These are phyloP conservation scores for Sporothrix curviconia DNA, from an alignment of 2,329 filamentous ascomycete species.

Conservation along the genomic window DNA sequence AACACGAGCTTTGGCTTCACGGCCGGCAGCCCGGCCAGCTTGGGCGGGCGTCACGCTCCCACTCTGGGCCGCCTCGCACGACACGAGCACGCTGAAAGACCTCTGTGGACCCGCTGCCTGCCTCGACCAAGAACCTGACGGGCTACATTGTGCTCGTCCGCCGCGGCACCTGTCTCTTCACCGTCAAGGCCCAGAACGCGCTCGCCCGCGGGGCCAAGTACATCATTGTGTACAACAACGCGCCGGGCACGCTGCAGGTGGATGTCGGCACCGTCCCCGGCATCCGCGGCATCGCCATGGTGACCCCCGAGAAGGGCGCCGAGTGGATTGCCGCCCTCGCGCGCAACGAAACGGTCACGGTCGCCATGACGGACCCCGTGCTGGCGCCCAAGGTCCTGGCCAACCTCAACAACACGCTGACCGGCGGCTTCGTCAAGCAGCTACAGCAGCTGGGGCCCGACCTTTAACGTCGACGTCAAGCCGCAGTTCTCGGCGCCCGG, in stretches of 20 bases:
- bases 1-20: constrained; percentile 37
- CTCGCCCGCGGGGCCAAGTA: constrained; percentile 52
- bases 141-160: constrained; percentile 53
- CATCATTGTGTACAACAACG: constrained; percentile 56
- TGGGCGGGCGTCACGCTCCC: constrained; percentile 43
- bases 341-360: constrained; percentile 35
- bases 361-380: constrained; percentile 38
- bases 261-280: constrained; percentile 27
- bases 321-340: constrained; percentile 39
- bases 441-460: constrained; percentile 41
- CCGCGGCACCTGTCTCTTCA: constrained; percentile 51
- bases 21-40: constrained; percentile 32
- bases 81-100: constrained; percentile 42
- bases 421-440: constrained; percentile 38
- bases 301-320: constrained; percentile 35
- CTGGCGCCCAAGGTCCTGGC: constrained; percentile 32
- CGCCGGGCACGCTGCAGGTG: constrained; percentile 29
- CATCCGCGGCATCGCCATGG: constrained; percentile 36
- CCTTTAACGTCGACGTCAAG: constrained; percentile 41
- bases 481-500: constrained; percentile 43
- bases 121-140: constrained; percentile 52
- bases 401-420: constrained; percentile 33
- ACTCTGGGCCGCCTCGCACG: constrained; percentile 43
- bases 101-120: constrained; percentile 44
- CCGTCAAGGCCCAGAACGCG: constrained; percentile 47